Percentiles rank a stretch among this genome's conserved stretches.
Evolutionary conservation across 2,329 filamentous ascomycete species (phyloP).

Genomic region (Leptosphaerulina australis): DNA sequence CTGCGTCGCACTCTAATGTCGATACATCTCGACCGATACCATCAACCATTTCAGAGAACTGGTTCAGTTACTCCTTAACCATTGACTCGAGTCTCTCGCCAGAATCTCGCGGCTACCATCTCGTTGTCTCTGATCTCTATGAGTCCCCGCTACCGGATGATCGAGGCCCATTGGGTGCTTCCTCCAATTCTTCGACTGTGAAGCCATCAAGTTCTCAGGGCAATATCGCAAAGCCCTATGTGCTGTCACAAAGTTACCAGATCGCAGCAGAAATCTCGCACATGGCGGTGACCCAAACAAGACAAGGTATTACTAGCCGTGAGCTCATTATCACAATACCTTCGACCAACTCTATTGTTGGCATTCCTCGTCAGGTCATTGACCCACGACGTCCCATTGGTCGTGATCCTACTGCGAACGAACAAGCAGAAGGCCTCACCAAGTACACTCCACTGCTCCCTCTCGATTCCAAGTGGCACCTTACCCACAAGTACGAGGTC

Average conservation of each 20-base stretch:
- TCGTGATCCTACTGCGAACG: slow-evolving; percentile 78
- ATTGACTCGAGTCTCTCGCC: slow-evolving; percentile 58
- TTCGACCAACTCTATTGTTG: slow-evolving; percentile 73
- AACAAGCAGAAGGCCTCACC: slow-evolving; percentile 82
- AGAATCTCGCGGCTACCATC: slow-evolving; percentile 78
- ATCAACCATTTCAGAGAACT: slow-evolving; percentile 88
- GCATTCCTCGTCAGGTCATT: slow-evolving; percentile 77
- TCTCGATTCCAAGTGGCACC: slow-evolving; percentile 78
- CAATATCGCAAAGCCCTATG: slow-evolving; percentile 69
- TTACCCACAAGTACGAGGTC: slow-evolving; percentile 84
- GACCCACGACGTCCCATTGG: slow-evolving; percentile 87
- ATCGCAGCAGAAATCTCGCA: slow-evolving; percentile 78
- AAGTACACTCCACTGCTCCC: slow-evolving; percentile 78
- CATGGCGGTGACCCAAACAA: slow-evolving; percentile 84
- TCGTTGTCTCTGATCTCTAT: slow-evolving; percentile 86
- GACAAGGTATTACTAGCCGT: slow-evolving; percentile 86
- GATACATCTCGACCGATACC: slow-evolving; percentile 76
- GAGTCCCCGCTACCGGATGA: slow-evolving; percentile 85
- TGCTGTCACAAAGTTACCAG: slow-evolving; percentile 80
- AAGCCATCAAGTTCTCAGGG: slow-evolving; percentile 65
- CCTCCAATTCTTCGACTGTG: slow-evolving; percentile 78
- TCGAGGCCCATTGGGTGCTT: slow-evolving; percentile 75
- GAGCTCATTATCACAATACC: slow-evolving; percentile 81
- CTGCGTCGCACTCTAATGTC: slow-evolving; percentile 72
- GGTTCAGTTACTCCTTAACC: slow-evolving; percentile 84